Evolutionary conservation across 768 basidiomycete species (phyloP).

Genomic region (Agaricus blazei): DNA sequence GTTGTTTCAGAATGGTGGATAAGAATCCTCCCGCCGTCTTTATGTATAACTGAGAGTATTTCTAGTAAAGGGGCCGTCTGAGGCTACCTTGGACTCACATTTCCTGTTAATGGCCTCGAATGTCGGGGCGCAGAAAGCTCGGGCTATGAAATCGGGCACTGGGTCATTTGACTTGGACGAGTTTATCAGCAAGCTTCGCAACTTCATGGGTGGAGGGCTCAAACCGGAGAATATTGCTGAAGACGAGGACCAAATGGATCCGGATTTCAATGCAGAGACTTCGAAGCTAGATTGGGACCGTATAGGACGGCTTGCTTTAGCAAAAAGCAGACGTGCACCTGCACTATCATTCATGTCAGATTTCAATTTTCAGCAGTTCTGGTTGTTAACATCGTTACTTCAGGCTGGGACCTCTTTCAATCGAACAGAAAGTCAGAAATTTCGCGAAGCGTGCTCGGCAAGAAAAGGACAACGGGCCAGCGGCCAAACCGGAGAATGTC

Average conservation of each 20-base stretch:
- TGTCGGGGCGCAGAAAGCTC: constrained; percentile 83
- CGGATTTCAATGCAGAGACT: constrained; percentile 34
- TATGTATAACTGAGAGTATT: background rate
- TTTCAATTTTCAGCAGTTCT: background rate
- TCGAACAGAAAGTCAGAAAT: constrained; percentile 78
- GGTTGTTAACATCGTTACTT: background rate
- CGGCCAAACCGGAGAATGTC: constrained; percentile 72
- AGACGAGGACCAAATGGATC: constrained; percentile 50
- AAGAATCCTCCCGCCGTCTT: constrained; percentile 1
- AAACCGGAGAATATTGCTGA: constrained; percentile 38
- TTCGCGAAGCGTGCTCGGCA: constrained; percentile 56
- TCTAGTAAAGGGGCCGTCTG: constrained; percentile 73
- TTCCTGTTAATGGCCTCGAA: constrained; percentile 74
- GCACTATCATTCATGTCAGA: constrained; percentile 86
- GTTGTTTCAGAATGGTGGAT: constrained; percentile 58
- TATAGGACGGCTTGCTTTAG: constrained; percentile 80
- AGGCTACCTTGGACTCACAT: constrained; percentile 86
- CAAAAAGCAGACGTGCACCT: constrained; percentile 74
- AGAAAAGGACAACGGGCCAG: constrained; percentile 68
- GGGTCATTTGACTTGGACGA: constrained; percentile 92
- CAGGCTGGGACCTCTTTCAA: constrained; percentile 88
- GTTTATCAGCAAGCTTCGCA: constrained; percentile 71
- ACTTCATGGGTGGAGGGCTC: constrained; percentile 66
- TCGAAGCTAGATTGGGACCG: constrained; percentile 70
- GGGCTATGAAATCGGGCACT: constrained; percentile 81